Evolutionary conservation across 202 grass and related monocot genomes (phyloP), one percentile per base, ranked within the genome.

Genomic region (Dendrocalamus latiflorus): DNA sequence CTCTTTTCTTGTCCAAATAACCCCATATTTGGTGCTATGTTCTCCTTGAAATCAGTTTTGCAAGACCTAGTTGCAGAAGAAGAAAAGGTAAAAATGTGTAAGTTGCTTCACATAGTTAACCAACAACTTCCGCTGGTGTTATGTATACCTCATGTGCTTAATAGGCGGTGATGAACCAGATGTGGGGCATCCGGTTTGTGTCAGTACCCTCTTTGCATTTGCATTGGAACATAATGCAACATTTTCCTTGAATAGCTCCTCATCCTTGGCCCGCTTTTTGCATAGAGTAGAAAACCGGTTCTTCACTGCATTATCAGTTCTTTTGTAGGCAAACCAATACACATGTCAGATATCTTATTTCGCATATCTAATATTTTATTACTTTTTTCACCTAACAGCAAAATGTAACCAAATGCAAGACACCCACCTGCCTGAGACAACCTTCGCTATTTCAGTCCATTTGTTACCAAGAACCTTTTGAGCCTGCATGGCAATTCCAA

Each of bases 401-500:
- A 59, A 71, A 4, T 61, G 12, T 20, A 86, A 81, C 50, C 18
- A 26, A 50, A 39, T 34, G 48, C 38, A 76, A 64, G 62, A 77
- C 48, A 41, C 83, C 20, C 84, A 99, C 96, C 96, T 99, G 80
- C 96, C 93, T 11, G 93, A 89, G 14, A 99, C 93, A 64, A 99
- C 91, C 65, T 99, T 99, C 21, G 93, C 93, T 60, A 99, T 99
- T 79, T 99, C 96, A 82, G 96, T 99, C 96, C 91, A 96, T 87
- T 76, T 94, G 70, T 99, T 99, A 53, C 96, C 96, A 44, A 96
- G 84, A 87, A 94, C 76, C 79, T 94, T 99, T 81, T 99, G 96
- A 73, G 93, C 93, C 96, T 94, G 81, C 70, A 88, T 51, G 78
- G 67, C 9, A 92, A 68, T 58, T 78, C 74, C 28, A 82, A 16